Percentiles rank a stretch among this genome's conserved stretches.
Conservation (phyloP, 106 monocot species). For the Narthecium ossifragum region DNA sequence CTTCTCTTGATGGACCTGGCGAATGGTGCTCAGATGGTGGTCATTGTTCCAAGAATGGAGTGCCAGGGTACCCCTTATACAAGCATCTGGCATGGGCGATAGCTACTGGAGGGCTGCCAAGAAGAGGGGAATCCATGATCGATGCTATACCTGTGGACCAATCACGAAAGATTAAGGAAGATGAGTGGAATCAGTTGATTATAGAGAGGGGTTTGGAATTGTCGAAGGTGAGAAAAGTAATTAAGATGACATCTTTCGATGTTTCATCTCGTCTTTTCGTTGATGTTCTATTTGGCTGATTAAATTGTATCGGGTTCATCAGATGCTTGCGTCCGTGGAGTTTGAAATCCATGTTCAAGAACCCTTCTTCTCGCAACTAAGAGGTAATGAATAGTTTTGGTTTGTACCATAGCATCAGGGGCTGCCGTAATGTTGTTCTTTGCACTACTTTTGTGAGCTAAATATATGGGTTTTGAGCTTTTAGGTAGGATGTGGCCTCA, state of each 20-base stretch:
- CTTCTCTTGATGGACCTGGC: neutral
- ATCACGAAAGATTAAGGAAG: constrained; percentile 17
- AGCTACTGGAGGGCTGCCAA: too few species aligned
- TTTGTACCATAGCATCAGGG: too few species aligned
- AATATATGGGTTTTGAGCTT: too few species aligned
- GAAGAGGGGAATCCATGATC: too few species aligned
- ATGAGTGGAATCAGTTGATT: constrained; percentile 42
- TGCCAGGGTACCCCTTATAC: constrained; percentile 59
- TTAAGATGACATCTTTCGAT: neutral
- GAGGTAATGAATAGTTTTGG: too few species aligned
- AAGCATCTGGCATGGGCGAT: constrained; percentile 47
- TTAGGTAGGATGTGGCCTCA: too few species aligned
- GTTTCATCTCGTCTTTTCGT: neutral
- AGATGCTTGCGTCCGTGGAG: constrained; percentile 24
- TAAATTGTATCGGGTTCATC: neutral
- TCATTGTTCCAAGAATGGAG: constrained; percentile 16
- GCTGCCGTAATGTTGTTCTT: too few species aligned
- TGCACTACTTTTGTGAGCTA: too few species aligned
- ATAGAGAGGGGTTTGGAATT: constrained; percentile 39
- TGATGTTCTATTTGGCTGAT: neutral
- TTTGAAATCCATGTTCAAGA: constrained; percentile 72
- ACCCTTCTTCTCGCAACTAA: constrained; percentile 77
- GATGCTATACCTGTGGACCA: constrained; percentile 21
- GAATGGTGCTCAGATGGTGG: too few species aligned
- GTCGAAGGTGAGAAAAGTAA: constrained; percentile 25